Base-by-base conservation (phyloP, 768 basidiomycete species). In the Mycena rosella region DNA sequence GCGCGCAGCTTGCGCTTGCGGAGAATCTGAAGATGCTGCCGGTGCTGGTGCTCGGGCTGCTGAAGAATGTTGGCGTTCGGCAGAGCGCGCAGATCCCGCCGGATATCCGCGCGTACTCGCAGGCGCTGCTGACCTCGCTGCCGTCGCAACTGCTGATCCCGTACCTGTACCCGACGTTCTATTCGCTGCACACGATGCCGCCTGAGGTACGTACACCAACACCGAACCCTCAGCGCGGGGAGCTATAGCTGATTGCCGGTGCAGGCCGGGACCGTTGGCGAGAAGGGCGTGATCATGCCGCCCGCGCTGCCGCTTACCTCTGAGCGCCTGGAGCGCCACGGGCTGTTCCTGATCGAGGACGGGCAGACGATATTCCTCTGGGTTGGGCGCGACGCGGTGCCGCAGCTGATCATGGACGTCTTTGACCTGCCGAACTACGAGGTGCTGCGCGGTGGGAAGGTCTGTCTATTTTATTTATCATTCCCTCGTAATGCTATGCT, bases 301-400 rank as follows among this genome's bases (percentile, higher is more conserved):
- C 89, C 91, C 2, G 87, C 94, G 5, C 83, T 98, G 6, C 96
- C 97, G 27, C 87, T 96, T 64, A 96, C 96, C 1, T 96, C 95
- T n/a, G 97, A 99, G 79, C 87, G 96, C 42, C 84, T 99, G 59
- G 96, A 98, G 79, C 86, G 96, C 55, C 96, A 99, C 74, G 98
- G 98, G 64, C 84, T 99, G 60, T 98, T 92, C 88, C 80, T 99
- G 69, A 98, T 99, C 72, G 98, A 99, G 79, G 97, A 99, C 78
- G 94, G 94, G 1, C 98, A 99, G 79, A 96, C 94, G 24, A 94
- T 99, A 75, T 99, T 99, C 89, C 85, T 99, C 53, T 99, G 95
- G 92, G 89, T 99, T 55, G 98, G 98, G n/a, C 90, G 96, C 32
- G 97, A 99, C 77, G 96, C 98, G 10, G 96, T 99, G n/a, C 95